phyloP scores from a whole-genome alignment of 495 filamentous ascomycete species.

The Penicillium argentinense region DNA sequence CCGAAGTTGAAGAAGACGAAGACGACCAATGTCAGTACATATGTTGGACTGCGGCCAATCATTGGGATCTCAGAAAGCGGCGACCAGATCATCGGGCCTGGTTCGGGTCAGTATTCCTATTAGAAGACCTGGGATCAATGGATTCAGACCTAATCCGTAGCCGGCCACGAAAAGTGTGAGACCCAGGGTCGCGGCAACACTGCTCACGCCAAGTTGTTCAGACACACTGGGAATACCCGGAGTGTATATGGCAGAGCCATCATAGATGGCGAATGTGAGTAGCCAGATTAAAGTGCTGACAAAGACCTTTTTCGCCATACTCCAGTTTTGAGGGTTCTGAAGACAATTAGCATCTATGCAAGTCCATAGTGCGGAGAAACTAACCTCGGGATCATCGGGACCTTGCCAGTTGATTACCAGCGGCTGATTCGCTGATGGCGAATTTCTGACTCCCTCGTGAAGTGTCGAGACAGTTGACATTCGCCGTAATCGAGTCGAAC shows the following conservation, averaged over 20 bases:
- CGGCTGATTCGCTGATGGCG: background rate
- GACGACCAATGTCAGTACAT: slow-evolving; percentile 44
- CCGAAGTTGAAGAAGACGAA: slow-evolving; percentile 54
- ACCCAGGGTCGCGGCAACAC: slow-evolving; percentile 47
- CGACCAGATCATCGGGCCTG: slow-evolving; percentile 45
- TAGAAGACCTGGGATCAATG: background rate
- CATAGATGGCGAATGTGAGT: slow-evolving; percentile 34
- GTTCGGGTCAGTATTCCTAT: background rate
- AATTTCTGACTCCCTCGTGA: background rate
- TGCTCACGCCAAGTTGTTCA: slow-evolving; percentile 44
- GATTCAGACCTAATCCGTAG: slow-evolving; percentile 28
- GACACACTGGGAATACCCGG: slow-evolving; percentile 26
- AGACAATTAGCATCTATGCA: background rate
- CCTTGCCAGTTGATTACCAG: slow-evolving; percentile 22
- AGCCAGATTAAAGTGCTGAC: slow-evolving; percentile 25
- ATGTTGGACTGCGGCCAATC: slow-evolving; percentile 51
- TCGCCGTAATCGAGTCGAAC: slow-evolving; percentile 9
- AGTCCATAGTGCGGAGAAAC: background rate
- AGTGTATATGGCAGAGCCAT: slow-evolving; percentile 33
- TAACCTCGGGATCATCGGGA: slow-evolving; percentile 33
- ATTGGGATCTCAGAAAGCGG: slow-evolving; percentile 52
- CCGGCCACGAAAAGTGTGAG: slow-evolving; percentile 52
- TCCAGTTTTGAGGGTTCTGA: slow-evolving; percentile 55
- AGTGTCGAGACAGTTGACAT: slow-evolving; percentile 10
- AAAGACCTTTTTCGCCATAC: slow-evolving; percentile 15